Evolutionary conservation across 306 rosid genomes (phyloP).

Genomic region (Pyrus communis): DNA sequence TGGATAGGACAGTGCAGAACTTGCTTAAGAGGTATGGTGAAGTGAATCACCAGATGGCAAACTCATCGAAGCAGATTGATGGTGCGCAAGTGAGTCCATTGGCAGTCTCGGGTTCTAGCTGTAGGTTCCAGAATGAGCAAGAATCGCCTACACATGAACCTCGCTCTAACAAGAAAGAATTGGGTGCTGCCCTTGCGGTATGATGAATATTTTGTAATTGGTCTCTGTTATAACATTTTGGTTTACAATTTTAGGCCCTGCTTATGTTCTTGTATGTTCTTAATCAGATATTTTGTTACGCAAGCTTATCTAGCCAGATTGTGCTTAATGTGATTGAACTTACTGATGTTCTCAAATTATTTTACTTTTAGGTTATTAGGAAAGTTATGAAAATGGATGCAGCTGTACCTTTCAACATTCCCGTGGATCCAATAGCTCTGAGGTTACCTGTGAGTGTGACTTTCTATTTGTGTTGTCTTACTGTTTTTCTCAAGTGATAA

Average conservation of each 20-base stretch:
- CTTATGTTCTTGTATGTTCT: neutral
- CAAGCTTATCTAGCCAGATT: neutral
- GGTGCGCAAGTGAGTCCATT: neutral
- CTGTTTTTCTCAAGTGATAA: neutral
- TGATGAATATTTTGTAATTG: conserved; percentile 10
- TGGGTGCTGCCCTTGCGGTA: conserved; percentile 48
- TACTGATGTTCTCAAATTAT: neutral
- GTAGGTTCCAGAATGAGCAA: conserved; percentile 29
- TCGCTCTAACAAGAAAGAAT: conserved; percentile 40
- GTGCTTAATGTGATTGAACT: neutral
- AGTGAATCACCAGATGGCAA: neutral
- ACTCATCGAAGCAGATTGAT: neutral
- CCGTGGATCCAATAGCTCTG: conserved; percentile 60
- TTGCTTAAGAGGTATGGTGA: neutral
- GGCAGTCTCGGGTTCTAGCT: neutral
- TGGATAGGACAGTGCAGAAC: neutral
- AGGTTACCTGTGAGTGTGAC: conserved; percentile 53
- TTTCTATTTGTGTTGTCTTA: neutral
- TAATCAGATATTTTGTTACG: neutral
- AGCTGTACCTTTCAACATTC: conserved; percentile 63
- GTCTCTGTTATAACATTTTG: conserved; percentile 1
- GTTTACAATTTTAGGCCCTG: neutral
- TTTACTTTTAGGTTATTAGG: conserved; percentile 37
- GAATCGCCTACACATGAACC: conserved; percentile 24
- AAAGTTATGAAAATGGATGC: conserved; percentile 73